A percentile compares a stretch with the other conserved stretches of the same genome.
phyloP scores from a whole-genome alignment of 2,329 filamentous ascomycete genomes.

The Apiospora saccharicola region DNA sequence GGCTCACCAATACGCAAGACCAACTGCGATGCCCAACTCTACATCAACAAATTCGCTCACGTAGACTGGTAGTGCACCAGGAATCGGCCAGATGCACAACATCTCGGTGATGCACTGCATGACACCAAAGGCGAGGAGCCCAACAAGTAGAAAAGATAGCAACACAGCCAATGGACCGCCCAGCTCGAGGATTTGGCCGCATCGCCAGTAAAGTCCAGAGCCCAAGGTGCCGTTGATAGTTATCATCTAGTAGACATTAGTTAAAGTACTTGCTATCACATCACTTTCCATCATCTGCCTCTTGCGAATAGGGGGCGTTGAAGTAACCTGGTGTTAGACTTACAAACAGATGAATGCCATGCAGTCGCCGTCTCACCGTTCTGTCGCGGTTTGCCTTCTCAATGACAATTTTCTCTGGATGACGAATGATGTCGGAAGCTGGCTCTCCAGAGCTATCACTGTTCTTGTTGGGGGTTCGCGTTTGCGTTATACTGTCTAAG shows the following conservation, averaged over 20 bases:
- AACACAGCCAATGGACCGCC: constrained; percentile 39
- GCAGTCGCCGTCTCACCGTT: constrained; percentile 37
- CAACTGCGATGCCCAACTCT: constrained; percentile 43
- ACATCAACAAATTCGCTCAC: constrained; percentile 43
- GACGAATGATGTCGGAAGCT: not conserved
- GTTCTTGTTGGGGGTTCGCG: not conserved
- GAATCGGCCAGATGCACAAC: constrained; percentile 44
- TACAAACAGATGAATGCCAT: constrained; percentile 38
- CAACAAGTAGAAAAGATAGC: constrained; percentile 39
- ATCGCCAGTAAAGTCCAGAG: constrained; percentile 41
- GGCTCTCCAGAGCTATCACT: constrained; percentile 4
- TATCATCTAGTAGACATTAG: constrained; percentile 37
- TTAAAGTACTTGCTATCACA: not conserved
- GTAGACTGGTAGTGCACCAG: constrained; percentile 42
- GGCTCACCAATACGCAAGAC: constrained; percentile 43
- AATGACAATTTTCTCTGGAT: constrained; percentile 29
- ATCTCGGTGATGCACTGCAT: constrained; percentile 43
- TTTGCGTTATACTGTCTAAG: not conserved
- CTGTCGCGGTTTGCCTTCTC: constrained; percentile 33
- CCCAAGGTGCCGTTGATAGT: constrained; percentile 40
- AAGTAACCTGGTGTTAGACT: constrained; percentile 22
- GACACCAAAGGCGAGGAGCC: constrained; percentile 40
- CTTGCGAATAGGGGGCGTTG: not conserved
- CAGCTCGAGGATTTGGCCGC: constrained; percentile 40
- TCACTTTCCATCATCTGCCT: not conserved